Base-by-base conservation (phyloP, 1,284 basidiomycete genomes). In the Jaminaea rosea region DNA sequence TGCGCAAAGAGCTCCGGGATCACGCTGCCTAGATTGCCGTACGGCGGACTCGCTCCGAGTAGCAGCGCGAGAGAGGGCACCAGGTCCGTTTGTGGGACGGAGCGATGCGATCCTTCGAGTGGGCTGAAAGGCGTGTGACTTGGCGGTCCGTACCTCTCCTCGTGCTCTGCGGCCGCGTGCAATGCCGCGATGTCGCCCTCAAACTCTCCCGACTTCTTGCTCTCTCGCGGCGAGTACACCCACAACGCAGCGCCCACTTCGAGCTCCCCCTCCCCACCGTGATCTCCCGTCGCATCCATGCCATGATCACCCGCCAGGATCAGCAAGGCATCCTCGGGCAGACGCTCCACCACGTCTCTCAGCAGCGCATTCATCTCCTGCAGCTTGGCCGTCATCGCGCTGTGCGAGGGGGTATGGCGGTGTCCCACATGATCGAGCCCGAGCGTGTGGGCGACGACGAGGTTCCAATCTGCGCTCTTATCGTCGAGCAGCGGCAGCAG, bases 401-500 rank as follows among this genome's bases (percentile, higher is more conserved):
- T 82, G 67, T 93, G 87, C 50, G 87, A 83, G 0, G 94, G 88
- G 0, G 92, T 91, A 17, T 96, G 83, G 31, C 93, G 82, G 71
- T 99, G 94, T 0, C 94, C 94, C 36, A 87, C 91, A 72, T 97
- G 93, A 72, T 98, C 94, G 1, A 97, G 88, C 17, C 94, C 94
- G n/a, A 99, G 81, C 66, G 91, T 88, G 70, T 98, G 94, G 1
- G 88, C 92, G 28, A 99, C 82, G 23, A 93, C 78, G 50, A 97
- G 81, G 67, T 90, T 85, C 86, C 86, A 88, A 37, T 54, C 15
- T 5, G 21, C 34, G 3, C 55, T 42, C 10, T 54, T 50, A 21
- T 58, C n/a, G 21, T 60, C 21, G 5, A 97, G 79, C 11, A 92
- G 81, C 0, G 88, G 86, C 60, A 90, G 83, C n/a, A 98, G 79